Evolutionary conservation across 306 rosid genomes (phyloP), one percentile per base, ranked within the genome.

Genomic region (Prinsepia uniflora): DNA sequence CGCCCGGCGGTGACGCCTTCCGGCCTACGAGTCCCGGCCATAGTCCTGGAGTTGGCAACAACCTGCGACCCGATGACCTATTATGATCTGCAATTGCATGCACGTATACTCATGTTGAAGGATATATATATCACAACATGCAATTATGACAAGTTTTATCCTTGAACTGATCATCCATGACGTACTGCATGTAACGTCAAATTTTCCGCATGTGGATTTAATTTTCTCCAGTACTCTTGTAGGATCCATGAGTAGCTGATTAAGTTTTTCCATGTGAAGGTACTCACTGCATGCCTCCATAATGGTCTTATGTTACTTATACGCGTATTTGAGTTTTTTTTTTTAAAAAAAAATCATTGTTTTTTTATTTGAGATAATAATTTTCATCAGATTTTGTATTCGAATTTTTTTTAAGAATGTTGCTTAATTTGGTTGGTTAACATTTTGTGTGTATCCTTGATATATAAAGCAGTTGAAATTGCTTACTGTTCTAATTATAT

Each of bases 41-140:
- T 30, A 81, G 85, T 67, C 85, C 85, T 8, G 85, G 85, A 2
- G 76, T 81, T 44, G 85, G 85, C 60, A 75, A 81, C 44, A 36
- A 73, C 10, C 0, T 41, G 5, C 71, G 80, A 49, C 84, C 84
- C 45, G 5, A 65, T 56, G n/a, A n/a, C 17, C 65, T 4, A 39
- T 9, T 19, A 10, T 56, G 30, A 70, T 70, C 15, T 40, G 1
- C 65, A 70, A 44, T 8, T 40, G 1, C 65, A 9, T 19, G 14
- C 54, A 46, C 48, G 10, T 65, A 2, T n/a, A n/a, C n/a, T n/a
- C n/a, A n/a, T 8, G 46, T 49, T 49, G 54, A 66, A 66, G 56
- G 55, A 66, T 18, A 13, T 20, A 20, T 10, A 19, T 9, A 58
- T 24, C 10, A 60, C 8, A 2, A 40, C 10, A 40, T 11, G 39